Base-by-base conservation (phyloP, 257 asterid genomes). In the Jaltomata sinuosa region DNA sequence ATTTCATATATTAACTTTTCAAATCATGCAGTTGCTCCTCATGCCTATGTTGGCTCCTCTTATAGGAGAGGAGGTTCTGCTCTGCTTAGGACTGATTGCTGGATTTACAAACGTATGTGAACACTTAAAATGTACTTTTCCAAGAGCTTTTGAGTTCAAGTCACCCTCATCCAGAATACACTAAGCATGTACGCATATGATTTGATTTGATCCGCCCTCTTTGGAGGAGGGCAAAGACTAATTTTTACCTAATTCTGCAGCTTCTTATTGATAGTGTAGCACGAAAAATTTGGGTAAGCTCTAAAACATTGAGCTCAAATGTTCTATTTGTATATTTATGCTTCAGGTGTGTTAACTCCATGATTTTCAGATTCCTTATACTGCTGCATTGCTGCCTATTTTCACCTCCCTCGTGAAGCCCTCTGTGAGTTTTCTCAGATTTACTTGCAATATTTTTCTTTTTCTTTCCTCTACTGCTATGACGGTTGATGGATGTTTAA, bases 11-110 rank as follows among this genome's bases (percentile, higher is more conserved):
- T 27, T 47, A 27, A 47, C 22, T 15, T 47, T 76, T 76, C 15
- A 49, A 76, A 52, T 71, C 52, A 18, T 40, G 40, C 38, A 57
- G 83, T 29, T 76, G 9, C 62, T 77, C 21, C 47, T 84, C 52
- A 76, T 84, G 83, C 86, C 84, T 25, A 61, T 40, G 42, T 40
- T 84, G 77, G 83, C 79, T 34, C 84, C 84, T 57, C n/a, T 45
- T 38, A n/a, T 61, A 76, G 83, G 86, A 61, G 86, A 84, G 84
- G 86, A 84, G 69, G 57, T 74, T 18, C 68, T 84, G 32, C 69
- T 77, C 5, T 84, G 83, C 65, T 19, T 84, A 29, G 84, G 86
- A 34, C 79, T 84, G 67, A 55, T 18, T 62, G 53, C 57, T 31
- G 78, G 83, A 29, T 77, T 61, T 50, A 29, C 49, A 27, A 55